Evolutionary conservation across 2,329 filamentous ascomycete genomes (phyloP).

Genomic region (Hypomyces rosellus): DNA sequence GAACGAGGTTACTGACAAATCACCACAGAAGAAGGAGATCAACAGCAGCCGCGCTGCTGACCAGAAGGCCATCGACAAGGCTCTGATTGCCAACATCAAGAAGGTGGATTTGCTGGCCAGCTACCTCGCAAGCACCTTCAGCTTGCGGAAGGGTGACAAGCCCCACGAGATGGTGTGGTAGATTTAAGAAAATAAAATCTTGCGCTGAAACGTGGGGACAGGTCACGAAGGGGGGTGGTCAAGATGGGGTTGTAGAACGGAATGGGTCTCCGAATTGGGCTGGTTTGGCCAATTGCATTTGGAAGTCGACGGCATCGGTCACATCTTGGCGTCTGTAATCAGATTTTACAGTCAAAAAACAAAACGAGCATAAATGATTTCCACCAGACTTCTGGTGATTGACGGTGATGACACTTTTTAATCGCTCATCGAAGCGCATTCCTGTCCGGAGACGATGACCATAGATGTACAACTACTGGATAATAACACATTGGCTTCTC

Average conservation of each 20-base stretch:
- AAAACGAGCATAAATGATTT: conserved; percentile 38
- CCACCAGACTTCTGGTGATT: conserved; percentile 25
- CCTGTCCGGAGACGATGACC: background rate
- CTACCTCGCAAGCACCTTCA: conserved; percentile 96
- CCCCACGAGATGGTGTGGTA: conserved; percentile 99
- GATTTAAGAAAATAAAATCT: conserved; percentile 32
- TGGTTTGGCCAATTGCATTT: conserved; percentile 60
- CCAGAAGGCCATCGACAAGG: conserved; percentile 98
- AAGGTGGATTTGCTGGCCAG: conserved; percentile 90
- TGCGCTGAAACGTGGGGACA: conserved; percentile 15
- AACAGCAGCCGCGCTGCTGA: conserved; percentile 86
- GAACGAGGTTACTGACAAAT: conserved; percentile 18
- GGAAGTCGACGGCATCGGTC: conserved; percentile 59
- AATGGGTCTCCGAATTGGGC: conserved; percentile 43
- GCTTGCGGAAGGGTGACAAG: conserved; percentile 98
- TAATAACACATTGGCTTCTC: background rate
- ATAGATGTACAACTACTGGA: background rate
- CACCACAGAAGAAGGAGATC: conserved; percentile 87
- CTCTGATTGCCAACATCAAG: conserved; percentile 91
- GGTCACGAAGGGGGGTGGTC: conserved; percentile 10
- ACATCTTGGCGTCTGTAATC: conserved; percentile 62
- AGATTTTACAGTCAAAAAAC: conserved; percentile 56
- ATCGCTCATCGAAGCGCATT: background rate
- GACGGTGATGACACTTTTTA: conserved; percentile 22
- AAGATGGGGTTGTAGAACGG: conserved; percentile 38